Conservation (phyloP, 768 basidiomycete species). For the Pleurotus platypus region DNA sequence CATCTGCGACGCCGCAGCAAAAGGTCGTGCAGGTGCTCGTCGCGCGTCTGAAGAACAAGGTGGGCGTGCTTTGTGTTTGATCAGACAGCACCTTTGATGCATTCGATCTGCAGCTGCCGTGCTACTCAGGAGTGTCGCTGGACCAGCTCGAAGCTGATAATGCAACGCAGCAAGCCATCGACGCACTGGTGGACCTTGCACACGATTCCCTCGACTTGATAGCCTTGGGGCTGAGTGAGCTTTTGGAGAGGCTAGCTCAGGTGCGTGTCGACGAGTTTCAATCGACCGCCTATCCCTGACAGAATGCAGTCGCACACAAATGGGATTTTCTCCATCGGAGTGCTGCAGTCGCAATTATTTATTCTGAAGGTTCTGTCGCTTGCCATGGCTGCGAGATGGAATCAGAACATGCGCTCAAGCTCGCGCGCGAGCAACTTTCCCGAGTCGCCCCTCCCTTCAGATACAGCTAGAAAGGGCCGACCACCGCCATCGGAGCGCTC, state of each 20-base stretch:
- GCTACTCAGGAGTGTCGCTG: slow-evolving; percentile 73
- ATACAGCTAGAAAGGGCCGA: slow-evolving; percentile 23
- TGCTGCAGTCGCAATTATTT: slow-evolving; percentile 84
- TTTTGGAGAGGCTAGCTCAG: slow-evolving; percentile 75
- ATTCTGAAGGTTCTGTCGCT: slow-evolving; percentile 78
- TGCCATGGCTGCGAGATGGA: slow-evolving; percentile 78
- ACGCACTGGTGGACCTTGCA: slow-evolving; percentile 77
- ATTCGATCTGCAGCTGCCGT: slow-evolving; percentile 61
- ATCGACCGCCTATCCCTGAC: no score
- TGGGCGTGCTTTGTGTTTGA: slow-evolving; percentile 22
- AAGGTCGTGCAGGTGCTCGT: slow-evolving; percentile 81
- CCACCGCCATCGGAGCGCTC: slow-evolving; percentile 43
- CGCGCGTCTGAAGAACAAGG: slow-evolving; percentile 79
- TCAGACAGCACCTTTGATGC: slow-evolving; percentile 6
- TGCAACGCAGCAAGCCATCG: slow-evolving; percentile 71
- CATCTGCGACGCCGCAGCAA: slow-evolving; percentile 63
- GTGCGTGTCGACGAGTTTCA: slow-evolving; percentile 33
- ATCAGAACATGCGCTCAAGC: slow-evolving; percentile 35
- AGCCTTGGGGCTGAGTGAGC: slow-evolving; percentile 70
- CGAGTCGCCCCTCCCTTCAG: slow-evolving; percentile 35
- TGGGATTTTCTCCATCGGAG: slow-evolving; percentile 57
- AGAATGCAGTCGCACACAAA: slow-evolving; percentile 49
- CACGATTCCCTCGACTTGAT: slow-evolving; percentile 78
- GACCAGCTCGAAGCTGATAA: slow-evolving; percentile 73
- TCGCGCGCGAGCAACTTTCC: slow-evolving; percentile 39